Evolutionary conservation across 345 rosid species (phyloP), one percentile per base, ranked within the genome.

Genomic region (Rhodomyrtus tomentosa): DNA sequence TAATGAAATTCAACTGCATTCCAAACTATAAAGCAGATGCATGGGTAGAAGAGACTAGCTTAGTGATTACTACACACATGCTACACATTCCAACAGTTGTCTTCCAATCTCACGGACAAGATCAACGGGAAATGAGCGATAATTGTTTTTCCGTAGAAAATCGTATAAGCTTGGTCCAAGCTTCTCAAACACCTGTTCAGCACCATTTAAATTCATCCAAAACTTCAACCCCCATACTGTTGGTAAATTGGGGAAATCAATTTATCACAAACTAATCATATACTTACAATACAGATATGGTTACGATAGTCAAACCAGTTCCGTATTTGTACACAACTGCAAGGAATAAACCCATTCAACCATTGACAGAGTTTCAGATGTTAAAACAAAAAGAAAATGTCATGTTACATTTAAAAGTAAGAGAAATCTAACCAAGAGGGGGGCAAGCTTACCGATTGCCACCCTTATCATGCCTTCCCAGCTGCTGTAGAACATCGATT

Each of bases 291-390:
- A 97, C 99, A 97, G 83, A 95, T 94, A 95, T 95, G 98, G 93
- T 95, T 95, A 94, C 98, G 98, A 97, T 95, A 95, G 98, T 97
- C 98, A 97, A 97, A 97, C 99, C 99, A 97, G 96, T 95, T 94
- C 99, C 96, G 92, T 93, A 97, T 91, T 93, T 95, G 99, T 91
- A 97, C 99, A 95, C 99, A 97, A 95, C 99, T 95, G 98, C 99
- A 96, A 96, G 90, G 98, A 95, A 93, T 91, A 91, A 92, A 94
- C 91, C 91, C 88, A 92, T 93, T 94, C 89, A 94, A 95, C 95
- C 54, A 45, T 50, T 50, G 55, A 40, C 25, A 82, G 49, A 76
- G n/a, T 45, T 40, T 49, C 82, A 45, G 82, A 49, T 72, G 59
- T 29, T n/a, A 68, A 45, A 50, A 85, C 49, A 27, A 53, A 52